Evolutionary conservation across 2,329 filamentous ascomycete species (phyloP).

Genomic region (Lachnellula occidentalis): DNA sequence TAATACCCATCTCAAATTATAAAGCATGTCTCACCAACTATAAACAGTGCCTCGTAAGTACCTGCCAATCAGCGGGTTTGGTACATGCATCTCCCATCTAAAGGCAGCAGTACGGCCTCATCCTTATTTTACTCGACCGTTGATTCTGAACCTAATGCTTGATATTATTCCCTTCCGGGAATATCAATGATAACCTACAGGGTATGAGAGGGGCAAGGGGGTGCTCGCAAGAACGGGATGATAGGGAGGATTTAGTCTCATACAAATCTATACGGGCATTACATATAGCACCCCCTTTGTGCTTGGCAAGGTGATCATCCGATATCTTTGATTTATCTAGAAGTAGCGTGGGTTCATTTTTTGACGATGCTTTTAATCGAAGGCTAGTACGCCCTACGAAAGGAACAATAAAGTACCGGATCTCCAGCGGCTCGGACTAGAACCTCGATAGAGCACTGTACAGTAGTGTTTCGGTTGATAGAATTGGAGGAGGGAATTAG

Average conservation of each 20-base stretch:
- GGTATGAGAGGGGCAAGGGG: background rate
- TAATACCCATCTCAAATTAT: no score
- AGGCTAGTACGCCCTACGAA: background rate
- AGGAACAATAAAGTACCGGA: background rate
- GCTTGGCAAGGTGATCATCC: no score
- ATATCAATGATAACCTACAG: background rate
- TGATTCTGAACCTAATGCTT: background rate
- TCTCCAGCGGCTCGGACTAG: background rate
- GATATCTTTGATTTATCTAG: background rate
- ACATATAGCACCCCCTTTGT: no score
- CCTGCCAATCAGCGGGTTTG: background rate
- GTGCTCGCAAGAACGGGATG: background rate
- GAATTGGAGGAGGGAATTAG: no score
- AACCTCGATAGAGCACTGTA: background rate
- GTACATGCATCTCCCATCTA: background rate
- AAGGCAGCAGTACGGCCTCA: background rate
- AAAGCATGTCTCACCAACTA: background rate
- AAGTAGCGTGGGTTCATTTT: no score
- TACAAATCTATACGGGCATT: background rate
- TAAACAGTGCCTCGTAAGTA: background rate
- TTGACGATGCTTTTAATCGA: background rate
- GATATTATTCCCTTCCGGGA: background rate
- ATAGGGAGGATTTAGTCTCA: background rate
- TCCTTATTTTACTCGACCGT: background rate
- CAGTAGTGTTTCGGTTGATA: no score